Evolutionary conservation across 2,329 filamentous ascomycete species (phyloP), one percentile per base, ranked within the genome.

Genomic region (Didymella arachidicola): DNA sequence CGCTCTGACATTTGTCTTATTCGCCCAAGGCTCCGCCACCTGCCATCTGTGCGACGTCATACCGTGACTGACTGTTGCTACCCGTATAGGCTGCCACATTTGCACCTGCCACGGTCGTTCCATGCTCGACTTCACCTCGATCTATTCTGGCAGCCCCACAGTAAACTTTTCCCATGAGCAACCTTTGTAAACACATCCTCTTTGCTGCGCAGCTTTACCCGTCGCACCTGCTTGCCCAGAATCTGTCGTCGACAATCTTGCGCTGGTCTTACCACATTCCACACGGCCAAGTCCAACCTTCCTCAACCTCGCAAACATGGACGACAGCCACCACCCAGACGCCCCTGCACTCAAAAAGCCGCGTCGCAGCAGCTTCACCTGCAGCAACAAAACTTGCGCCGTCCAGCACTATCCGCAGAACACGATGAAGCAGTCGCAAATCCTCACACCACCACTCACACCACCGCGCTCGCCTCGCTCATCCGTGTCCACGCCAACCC

Each of bases 41-140:
- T 30, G 32, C 41, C 7, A 30, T 6, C 8, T 19, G 55, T 60
- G 46, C 68, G 63, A 70, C 71, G 70, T 74, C 72, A 72, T 70
- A 62, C 59, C 42, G 66, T 72, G 66, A 72, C 69, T 68, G 22
- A 22, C 64, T 61, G 59, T 50, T 61, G 53, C 62, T 56, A 64
- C 59, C 68, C 72, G 22, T 53, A 53, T 30, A 59, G 69, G 67
- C 72, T 68, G 63, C 70, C 66, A 68, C 63, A 58, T 64, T 53
- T 51, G 59, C 29, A 53, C 51, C 52, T 44, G 39, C 39, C 39
- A 39, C 36, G 19, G n/a, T 39, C 36, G 18, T 19, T 11, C 36
- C 18, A 7, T 10, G 25, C 19, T 41, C 16, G 19, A 12, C 38
- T 41, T 41, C 19, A 41, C 38, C 55, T 25, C 38, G n/a, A 46